These are phyloP conservation scores for Candida tibetensis DNA, from an alignment of 805 yeast genomes.

Conservation along the genomic window DNA sequence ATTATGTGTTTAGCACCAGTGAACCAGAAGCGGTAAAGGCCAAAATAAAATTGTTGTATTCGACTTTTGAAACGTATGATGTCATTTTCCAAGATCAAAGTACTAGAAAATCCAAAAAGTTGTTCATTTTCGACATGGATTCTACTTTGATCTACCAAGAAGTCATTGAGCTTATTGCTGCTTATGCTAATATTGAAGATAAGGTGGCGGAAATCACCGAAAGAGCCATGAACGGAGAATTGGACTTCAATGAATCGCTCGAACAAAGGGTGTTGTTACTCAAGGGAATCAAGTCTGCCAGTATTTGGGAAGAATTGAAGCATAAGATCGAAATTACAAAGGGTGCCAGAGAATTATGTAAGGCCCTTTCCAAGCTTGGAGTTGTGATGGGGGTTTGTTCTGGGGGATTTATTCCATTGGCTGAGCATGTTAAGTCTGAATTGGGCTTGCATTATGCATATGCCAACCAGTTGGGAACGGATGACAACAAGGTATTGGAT, in stretches of 20 bases:
- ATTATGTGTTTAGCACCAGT: constrained; percentile 14
- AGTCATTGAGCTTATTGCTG: constrained; percentile 93
- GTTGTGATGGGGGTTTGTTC: constrained; percentile 81
- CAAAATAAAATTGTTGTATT: not conserved
- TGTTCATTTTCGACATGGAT: constrained; percentile 96
- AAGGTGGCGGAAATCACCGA: constrained; percentile 87
- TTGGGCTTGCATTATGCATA: constrained; percentile 81
- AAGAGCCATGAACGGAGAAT: constrained; percentile 94
- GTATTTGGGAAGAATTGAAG: constrained; percentile 78
- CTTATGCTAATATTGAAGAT: constrained; percentile 84
- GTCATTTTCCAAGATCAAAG: constrained; percentile 28
- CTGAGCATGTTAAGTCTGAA: constrained; percentile 63
- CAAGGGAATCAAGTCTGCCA: constrained; percentile 71
- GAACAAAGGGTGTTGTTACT: constrained; percentile 72
- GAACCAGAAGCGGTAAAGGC: constrained; percentile 9
- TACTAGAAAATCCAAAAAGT: constrained; percentile 39
- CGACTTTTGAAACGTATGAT: constrained; percentile 19
- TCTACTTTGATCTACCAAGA: constrained; percentile 94
- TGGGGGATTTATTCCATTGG: constrained; percentile 93
- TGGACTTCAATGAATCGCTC: constrained; percentile 84
- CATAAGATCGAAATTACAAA: constrained; percentile 69
- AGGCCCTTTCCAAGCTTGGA: constrained; percentile 58
- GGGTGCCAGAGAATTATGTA: constrained; percentile 75
- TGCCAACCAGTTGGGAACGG: constrained; percentile 65
- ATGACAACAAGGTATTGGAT: constrained; percentile 51